These are phyloP conservation scores for Cardiospermum halicacabum DNA, from an alignment of 345 rosid species.

Conservation along the genomic window DNA sequence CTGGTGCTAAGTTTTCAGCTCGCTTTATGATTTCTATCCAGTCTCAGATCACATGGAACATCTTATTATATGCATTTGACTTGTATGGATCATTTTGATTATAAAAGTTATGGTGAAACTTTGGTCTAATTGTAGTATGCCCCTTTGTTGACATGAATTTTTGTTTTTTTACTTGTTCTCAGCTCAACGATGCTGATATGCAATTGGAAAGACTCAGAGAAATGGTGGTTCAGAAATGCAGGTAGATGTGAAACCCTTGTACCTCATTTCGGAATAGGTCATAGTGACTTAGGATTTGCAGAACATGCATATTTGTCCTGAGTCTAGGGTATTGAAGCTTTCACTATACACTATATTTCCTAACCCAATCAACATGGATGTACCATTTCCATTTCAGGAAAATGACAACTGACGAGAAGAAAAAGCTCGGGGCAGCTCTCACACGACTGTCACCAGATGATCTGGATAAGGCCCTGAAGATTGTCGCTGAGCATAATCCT, in stretches of 20 bases:
- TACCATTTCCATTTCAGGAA: slow-evolving; percentile 32
- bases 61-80: background rate
- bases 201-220: slow-evolving; percentile 56
- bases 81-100: background rate
- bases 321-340: background rate
- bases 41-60: background rate
- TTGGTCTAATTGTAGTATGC: background rate
- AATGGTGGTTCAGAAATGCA: slow-evolving; percentile 58
- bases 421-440: slow-evolving; percentile 52
- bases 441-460: slow-evolving; percentile 55
- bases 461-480: slow-evolving; percentile 58
- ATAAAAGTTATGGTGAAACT: background rate
- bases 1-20: slow-evolving; percentile 3
- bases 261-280: background rate
- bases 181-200: slow-evolving; percentile 60
- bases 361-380: background rate
- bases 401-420: slow-evolving; percentile 63
- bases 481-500: slow-evolving; percentile 68
- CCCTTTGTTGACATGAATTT: slow-evolving; percentile 10
- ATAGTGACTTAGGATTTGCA: background rate
- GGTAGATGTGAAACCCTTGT: slow-evolving; percentile 30
- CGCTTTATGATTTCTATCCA: background rate
- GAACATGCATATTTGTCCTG: background rate
- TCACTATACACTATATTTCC: background rate
- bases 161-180: slow-evolving; percentile 19